Percentiles rank a stretch among this genome's conserved stretches.
Conservation (phyloP, 768 basidiomycete genomes). For the Tricholoma terreum region DNA sequence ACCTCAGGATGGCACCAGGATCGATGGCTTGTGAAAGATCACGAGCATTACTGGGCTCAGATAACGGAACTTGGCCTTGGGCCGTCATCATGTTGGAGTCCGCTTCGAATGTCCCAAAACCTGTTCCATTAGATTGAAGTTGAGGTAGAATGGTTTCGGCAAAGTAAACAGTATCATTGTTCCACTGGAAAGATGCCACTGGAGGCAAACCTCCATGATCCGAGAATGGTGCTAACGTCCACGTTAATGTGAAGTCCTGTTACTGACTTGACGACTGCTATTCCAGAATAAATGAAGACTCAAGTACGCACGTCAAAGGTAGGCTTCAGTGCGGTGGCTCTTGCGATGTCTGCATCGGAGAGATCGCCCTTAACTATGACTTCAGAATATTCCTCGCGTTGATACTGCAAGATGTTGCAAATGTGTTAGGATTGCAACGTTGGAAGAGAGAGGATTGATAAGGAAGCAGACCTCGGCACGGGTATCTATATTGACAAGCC, state of each 20-base stretch:
- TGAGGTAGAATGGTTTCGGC: slow-evolving; percentile 34
- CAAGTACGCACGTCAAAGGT: slow-evolving; percentile 26
- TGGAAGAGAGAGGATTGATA: background rate
- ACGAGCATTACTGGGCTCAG: background rate
- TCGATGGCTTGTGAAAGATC: slow-evolving; percentile 15
- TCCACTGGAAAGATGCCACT: slow-evolving; percentile 29
- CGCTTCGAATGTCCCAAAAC: slow-evolving; percentile 34
- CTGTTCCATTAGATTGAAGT: slow-evolving; percentile 32
- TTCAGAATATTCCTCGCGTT: slow-evolving; percentile 31
- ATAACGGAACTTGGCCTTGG: slow-evolving; percentile 12
- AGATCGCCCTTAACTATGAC: slow-evolving; percentile 32
- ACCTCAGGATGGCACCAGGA: slow-evolving; percentile 30
- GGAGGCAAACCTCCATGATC: slow-evolving; percentile 32
- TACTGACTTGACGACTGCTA: background rate
- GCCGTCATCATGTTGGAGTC: slow-evolving; percentile 13
- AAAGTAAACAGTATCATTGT: slow-evolving; percentile 35
- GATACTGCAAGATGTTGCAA: slow-evolving; percentile 23
- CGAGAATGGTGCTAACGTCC: slow-evolving; percentile 39
- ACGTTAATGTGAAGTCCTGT: slow-evolving; percentile 34
- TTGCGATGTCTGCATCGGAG: slow-evolving; percentile 31
- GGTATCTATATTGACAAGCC: slow-evolving; percentile 33
- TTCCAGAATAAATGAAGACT: background rate
- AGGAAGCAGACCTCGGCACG: background rate
- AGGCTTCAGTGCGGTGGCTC: slow-evolving; percentile 22
- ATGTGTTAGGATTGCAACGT: background rate